Base-by-base conservation (phyloP, 208 protist species). In the Strigomonas oncopelti region DNA sequence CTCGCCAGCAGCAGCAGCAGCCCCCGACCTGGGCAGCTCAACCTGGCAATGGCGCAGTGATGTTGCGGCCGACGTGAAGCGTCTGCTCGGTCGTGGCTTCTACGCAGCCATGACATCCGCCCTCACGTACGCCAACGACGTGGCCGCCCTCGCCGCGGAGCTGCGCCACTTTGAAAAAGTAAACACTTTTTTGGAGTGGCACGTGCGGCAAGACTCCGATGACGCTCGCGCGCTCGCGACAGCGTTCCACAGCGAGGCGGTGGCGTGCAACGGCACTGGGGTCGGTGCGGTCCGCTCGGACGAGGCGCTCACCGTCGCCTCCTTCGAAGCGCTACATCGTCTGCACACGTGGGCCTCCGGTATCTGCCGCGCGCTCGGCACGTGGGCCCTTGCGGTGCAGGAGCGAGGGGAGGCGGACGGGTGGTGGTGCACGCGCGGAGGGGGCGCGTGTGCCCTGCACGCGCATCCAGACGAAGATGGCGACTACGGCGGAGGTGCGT, bases 121-220 rank as follows among this genome's bases (percentile, higher is more conserved):
- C 28, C 73, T 90, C 25, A 48, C 28, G 32, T 52, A 74, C 4
- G 81, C 84, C 5, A 72, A 74, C 45, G 55, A 74, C 32, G 68
- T 85, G 22, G 75, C 84, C 1, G 59, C 55, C 13, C 72, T 80
- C 9, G 53, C 81, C 34, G 71, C 65, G 65, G 61, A 79, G 22
- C 25, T 74, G 16, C n/a, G 45, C 5, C 14, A 29, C 27, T 67
- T 80, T 18, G 55, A 56, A 14, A 14, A 25, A 8, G 56, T 67
- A 13, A 60, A 67, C 16, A 32, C 31, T 1, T 52, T 29, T 3
- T 24, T 5, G 25, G 31, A 54, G 27, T 8, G 8, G 1, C 53
- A 18, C n/a, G 0, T 29, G 24, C 61, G 14, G 4, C 1, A 28
- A 9, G 27, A 13, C 59, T 28, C 24, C 20, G 42, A 25, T 18